Base-by-base conservation (phyloP, 106 monocot genomes). In the Dendrobium officinale region DNA sequence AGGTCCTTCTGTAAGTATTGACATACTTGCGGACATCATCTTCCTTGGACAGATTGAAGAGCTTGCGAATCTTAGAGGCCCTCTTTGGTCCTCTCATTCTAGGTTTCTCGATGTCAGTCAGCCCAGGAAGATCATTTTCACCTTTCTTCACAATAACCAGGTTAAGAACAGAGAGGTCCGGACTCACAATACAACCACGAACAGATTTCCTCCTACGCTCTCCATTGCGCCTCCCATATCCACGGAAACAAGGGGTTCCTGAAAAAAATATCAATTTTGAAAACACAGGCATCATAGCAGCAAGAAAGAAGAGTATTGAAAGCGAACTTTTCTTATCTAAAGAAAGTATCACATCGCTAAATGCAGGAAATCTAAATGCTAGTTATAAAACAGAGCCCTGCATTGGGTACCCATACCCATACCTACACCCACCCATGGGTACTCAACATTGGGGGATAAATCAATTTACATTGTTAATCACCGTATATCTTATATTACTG, bases 11-110 rank as follows among this genome's bases (percentile, higher is more conserved):
- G 78, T 83, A 83, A 8, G 83, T 83, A 70, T 83, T 83, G 78
- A 83, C 83, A 42, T 83, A 83, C 78, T 83, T 83, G 73, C 83
- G 78, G 43, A 83, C 83, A 73, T 83, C 83, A 68, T 83, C 78
- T 44, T 83, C 83, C 78, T 83, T 83, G 51, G 83, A 83, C 6
- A 83, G 83, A 73, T 83, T 83, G 78, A 83, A 83, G n/a, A 83
- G 78, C 73, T 83, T 83, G 26, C 83, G 78, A 54, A 83, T 83
- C 73, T 83, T 83, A 33, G 83, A 83, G 55, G 83, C 83, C 83
- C 83, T 83, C 73, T 83, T 83, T 4, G 83, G 83, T 59, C 83
- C 83, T 59, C 83, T 83, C 83, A 83, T 83, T 44, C 83, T 83
- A 15, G 83, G 83, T 72, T 83, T 83, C 73, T 83, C 83, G n/a